These are phyloP conservation scores for Citrus mangshanensis DNA, from an alignment of 345 rosid species.

Conservation along the genomic window DNA sequence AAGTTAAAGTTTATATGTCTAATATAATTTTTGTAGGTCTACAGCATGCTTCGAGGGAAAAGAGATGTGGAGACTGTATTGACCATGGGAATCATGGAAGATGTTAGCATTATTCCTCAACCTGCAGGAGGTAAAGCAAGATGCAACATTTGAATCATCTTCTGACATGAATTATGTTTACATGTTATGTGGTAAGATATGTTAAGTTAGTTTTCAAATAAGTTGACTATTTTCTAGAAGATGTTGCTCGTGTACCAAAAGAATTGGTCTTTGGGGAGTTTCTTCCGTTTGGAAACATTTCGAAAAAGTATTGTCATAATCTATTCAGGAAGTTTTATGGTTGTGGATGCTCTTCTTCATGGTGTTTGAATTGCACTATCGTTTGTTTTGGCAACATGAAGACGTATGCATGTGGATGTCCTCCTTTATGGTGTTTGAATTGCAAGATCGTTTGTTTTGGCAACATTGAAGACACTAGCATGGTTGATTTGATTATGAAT, in stretches of 20 bases:
- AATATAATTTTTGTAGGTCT: slow-evolving; percentile 47
- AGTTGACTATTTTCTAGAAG: background rate
- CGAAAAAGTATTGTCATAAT: background rate
- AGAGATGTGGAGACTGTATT: slow-evolving; percentile 88
- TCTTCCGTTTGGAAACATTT: background rate
- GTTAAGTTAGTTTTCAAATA: background rate
- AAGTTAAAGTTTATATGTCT: background rate
- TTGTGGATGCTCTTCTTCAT: background rate
- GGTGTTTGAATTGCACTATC: background rate
- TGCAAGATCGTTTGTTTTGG: slow-evolving; percentile 2
- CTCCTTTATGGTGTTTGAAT: background rate
- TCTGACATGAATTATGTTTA: background rate
- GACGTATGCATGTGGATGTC: slow-evolving; percentile 30
- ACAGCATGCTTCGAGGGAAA: slow-evolving; percentile 95
- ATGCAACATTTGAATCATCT: background rate
- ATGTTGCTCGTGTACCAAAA: background rate
- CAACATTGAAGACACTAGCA: slow-evolving; percentile 53
- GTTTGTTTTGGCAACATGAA: slow-evolving; percentile 19
- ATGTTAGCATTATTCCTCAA: slow-evolving; percentile 90
- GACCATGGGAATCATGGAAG: slow-evolving; percentile 97
- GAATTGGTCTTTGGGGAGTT: background rate
- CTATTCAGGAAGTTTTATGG: background rate
- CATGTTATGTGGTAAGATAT: background rate
- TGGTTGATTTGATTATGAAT: slow-evolving; percentile 91
- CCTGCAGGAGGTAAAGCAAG: slow-evolving; percentile 84